These are phyloP conservation scores for Lachnellula arida DNA, from an alignment of 2,329 filamentous ascomycete genomes.

Conservation along the genomic window DNA sequence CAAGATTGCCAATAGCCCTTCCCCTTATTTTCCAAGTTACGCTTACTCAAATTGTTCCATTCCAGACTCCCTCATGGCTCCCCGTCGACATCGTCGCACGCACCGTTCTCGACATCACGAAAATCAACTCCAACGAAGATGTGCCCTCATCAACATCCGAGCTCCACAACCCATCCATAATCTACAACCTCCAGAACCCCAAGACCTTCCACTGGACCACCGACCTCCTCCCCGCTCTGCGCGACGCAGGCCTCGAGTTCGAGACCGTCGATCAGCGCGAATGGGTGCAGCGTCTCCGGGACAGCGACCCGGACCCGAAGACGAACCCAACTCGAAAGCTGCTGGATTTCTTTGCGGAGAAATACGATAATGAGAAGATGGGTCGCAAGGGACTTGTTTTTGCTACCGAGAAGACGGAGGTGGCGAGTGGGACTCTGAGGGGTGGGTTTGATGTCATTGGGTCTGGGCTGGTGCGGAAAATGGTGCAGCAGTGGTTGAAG, in stretches of 20 bases:
- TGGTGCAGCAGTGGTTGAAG: slow-evolving; percentile 33
- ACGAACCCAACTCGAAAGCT: slow-evolving; percentile 49
- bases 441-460: slow-evolving; percentile 35
- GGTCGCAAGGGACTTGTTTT: slow-evolving; percentile 37
- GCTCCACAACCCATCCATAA: slow-evolving; percentile 26
- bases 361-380: slow-evolving; percentile 43
- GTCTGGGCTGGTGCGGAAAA: slow-evolving; percentile 36
- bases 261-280: slow-evolving; percentile 38
- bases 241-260: slow-evolving; percentile 40
- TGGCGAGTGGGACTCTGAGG: slow-evolving; percentile 32
- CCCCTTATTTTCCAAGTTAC: slow-evolving; percentile 31
- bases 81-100: slow-evolving; percentile 42
- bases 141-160: slow-evolving; percentile 3
- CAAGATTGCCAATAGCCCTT: background rate
- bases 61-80: slow-evolving; percentile 37
- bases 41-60: slow-evolving; percentile 8
- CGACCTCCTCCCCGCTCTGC: slow-evolving; percentile 47
- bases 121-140: slow-evolving; percentile 2
- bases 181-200: slow-evolving; percentile 51
- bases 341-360: slow-evolving; percentile 44
- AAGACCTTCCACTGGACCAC: slow-evolving; percentile 42
- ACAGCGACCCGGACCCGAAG: slow-evolving; percentile 39
- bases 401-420: slow-evolving; percentile 33
- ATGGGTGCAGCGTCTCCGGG: slow-evolving; percentile 41
- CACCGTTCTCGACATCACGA: slow-evolving; percentile 37